Percentiles rank a stretch among this genome's conserved stretches.
Conservation (phyloP, 2,329 filamentous ascomycete genomes). For the Graphilbum ipis-grandicollis region DNA sequence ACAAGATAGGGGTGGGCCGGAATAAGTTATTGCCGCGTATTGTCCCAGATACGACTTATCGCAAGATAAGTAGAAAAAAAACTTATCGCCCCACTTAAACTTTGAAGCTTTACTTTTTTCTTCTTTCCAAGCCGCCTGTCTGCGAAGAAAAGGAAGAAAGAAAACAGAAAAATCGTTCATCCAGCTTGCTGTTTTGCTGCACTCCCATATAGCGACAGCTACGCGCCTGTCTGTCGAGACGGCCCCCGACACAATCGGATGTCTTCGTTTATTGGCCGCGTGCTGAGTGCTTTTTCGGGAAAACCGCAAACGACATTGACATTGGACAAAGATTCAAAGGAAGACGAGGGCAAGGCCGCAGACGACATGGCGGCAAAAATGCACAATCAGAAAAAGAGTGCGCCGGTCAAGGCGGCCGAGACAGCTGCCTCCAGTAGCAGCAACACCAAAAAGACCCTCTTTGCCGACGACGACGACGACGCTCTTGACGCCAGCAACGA, state of each 20-base stretch:
- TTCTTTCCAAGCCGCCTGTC: neutral
- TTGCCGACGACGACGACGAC: constrained; percentile 34
- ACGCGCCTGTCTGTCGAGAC: no score
- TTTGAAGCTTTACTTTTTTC: neutral
- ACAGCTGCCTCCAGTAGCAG: neutral
- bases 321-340: no score
- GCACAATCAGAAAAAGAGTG: neutral
- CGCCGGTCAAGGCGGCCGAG: no score
- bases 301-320: neutral
- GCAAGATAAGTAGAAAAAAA: neutral
- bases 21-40: neutral
- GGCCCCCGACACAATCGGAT: neutral
- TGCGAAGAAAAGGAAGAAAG: neutral
- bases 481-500: constrained; percentile 20
- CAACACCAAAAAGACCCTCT: constrained; percentile 25
- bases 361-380: neutral
- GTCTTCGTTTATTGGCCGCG: constrained; percentile 1
- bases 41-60: neutral
- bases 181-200: no score
- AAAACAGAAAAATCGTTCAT: no score
- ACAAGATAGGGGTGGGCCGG: neutral
- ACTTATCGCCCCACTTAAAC: constrained; percentile 12
- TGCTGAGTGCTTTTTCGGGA: neutral
- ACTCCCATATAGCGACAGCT: no score
- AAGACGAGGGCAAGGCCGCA: no score